Evolutionary conservation across 148 eudicot species (phyloP).

Genomic region (Nepenthes mirabilis): DNA sequence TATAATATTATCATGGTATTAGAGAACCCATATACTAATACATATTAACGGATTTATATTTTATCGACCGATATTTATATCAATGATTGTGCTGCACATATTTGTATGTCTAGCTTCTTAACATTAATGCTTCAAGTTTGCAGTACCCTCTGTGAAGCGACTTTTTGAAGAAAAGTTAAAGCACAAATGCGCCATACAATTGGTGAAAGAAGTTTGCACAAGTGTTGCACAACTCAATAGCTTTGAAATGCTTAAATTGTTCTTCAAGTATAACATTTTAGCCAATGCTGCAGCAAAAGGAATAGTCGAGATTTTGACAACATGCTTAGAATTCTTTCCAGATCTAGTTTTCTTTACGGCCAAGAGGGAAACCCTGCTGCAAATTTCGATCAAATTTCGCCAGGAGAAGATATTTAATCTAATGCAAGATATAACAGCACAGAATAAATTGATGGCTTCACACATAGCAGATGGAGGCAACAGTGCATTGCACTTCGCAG

Average conservation of each 20-base stretch:
- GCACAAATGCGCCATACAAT: slow-evolving; percentile 2
- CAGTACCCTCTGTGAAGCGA: slow-evolving; percentile 3
- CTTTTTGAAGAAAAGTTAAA: slow-evolving; percentile 4
- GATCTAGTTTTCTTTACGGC: slow-evolving; percentile 2
- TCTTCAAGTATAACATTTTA: slow-evolving; percentile 1
- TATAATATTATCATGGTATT: too few relatives aligned
- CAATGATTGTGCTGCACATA: too few relatives aligned
- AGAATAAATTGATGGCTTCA: slow-evolving; percentile 4
- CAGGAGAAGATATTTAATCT: slow-evolving; percentile 7
- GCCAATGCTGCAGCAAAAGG: slow-evolving; percentile 5
- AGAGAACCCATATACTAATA: too few relatives aligned
- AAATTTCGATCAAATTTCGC: slow-evolving; percentile 3
- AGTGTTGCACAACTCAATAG: not conserved
- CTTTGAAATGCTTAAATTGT: slow-evolving; percentile 3
- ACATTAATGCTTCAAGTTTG: not conserved
- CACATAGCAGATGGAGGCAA: not conserved
- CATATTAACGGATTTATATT: too few relatives aligned
- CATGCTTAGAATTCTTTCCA: slow-evolving; percentile 2
- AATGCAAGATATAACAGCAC: slow-evolving; percentile 4
- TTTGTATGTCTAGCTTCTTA: too few relatives aligned
- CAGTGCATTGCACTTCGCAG: slow-evolving; percentile 5
- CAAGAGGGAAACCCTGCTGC: slow-evolving; percentile 1
- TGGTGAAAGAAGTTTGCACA: slow-evolving; percentile 3
- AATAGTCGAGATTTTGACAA: slow-evolving; percentile 4
- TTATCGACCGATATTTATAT: too few relatives aligned